These are phyloP conservation scores for Nothophoma quercina DNA, from an alignment of 2,329 filamentous ascomycete genomes.

Conservation along the genomic window DNA sequence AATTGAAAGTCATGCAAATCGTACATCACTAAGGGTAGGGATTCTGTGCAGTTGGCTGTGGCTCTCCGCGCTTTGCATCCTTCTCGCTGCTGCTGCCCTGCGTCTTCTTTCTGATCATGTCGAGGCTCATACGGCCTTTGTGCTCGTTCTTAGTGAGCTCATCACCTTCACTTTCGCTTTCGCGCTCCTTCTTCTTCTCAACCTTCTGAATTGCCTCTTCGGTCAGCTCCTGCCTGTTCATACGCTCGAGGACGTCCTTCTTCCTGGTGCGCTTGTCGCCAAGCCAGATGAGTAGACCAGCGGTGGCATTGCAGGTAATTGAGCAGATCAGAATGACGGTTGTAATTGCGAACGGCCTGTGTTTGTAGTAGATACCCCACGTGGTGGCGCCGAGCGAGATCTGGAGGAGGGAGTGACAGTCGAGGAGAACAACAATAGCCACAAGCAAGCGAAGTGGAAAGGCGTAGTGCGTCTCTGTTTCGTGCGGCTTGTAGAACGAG, in stretches of 20 bases:
- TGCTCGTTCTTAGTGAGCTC: conserved; percentile 25
- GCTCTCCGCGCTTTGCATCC: conserved; percentile 21
- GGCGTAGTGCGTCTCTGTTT: conserved; percentile 80
- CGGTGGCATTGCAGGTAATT: conserved; percentile 78
- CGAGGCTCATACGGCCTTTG: conserved; percentile 28
- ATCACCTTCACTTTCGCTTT: conserved; percentile 48
- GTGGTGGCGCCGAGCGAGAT: conserved; percentile 80
- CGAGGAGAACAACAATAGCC: conserved; percentile 78
- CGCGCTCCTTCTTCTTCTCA: conserved; percentile 51
- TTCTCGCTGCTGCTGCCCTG: conserved; percentile 20
- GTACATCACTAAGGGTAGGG: conserved; percentile 6
- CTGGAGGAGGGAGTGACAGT: conserved; percentile 81
- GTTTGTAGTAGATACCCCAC: conserved; percentile 77
- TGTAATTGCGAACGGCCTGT: conserved; percentile 74
- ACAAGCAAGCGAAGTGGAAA: conserved; percentile 79
- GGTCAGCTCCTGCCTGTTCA: conserved; percentile 80
- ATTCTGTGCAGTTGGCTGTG: conserved; percentile 13
- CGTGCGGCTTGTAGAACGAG: conserved; percentile 88
- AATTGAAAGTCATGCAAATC: background rate
- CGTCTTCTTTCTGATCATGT: conserved; percentile 21
- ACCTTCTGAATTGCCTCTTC: conserved; percentile 67
- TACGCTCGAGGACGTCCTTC: conserved; percentile 81
- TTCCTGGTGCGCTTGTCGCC: conserved; percentile 81
- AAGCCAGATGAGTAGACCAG: conserved; percentile 77
- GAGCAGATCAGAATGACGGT: conserved; percentile 82